phyloP scores from a whole-genome alignment of 148 eudicot species.

The Nyssa sinensis region DNA sequence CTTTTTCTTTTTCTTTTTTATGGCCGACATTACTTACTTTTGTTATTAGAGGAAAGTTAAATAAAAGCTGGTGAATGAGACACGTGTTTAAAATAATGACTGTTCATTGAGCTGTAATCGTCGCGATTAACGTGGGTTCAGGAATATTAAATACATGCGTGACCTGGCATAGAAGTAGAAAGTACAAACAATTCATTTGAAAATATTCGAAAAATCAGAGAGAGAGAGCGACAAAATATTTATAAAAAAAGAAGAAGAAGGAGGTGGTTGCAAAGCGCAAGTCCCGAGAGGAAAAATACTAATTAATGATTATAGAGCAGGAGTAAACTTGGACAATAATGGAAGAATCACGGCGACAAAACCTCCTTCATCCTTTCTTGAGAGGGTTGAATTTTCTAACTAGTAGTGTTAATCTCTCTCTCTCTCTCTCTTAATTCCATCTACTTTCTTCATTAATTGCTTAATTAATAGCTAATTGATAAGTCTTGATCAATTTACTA shows the following conservation, averaged over 20 bases:
- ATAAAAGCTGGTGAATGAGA: not conserved
- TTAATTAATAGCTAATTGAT: no score
- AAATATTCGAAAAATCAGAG: constrained; percentile 2
- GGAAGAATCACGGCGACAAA: constrained; percentile 44
- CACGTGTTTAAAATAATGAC: constrained; percentile 34
- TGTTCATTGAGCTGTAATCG: constrained; percentile 47
- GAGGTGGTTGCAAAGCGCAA: constrained; percentile 26
- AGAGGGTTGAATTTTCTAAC: constrained; percentile 23
- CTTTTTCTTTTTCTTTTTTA: no score
- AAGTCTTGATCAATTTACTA: no score
- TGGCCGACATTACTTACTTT: no score
- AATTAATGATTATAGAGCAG: constrained; percentile 18
- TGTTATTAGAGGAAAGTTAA: no score
- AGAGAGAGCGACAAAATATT: no score
- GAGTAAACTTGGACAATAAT: constrained; percentile 62
- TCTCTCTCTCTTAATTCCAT: no score
- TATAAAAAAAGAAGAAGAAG: no score
- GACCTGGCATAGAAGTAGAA: not conserved
- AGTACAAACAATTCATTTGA: constrained; percentile 10
- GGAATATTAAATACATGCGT: constrained; percentile 40
- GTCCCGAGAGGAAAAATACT: constrained; percentile 35
- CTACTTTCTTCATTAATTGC: no score
- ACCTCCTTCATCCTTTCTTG: constrained; percentile 43
- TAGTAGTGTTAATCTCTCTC: no score
- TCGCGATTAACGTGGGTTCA: constrained; percentile 68